These are phyloP conservation scores for Pestalotiopsis sp. DNA, from an alignment of 2,329 filamentous ascomycete species.

Conservation along the genomic window DNA sequence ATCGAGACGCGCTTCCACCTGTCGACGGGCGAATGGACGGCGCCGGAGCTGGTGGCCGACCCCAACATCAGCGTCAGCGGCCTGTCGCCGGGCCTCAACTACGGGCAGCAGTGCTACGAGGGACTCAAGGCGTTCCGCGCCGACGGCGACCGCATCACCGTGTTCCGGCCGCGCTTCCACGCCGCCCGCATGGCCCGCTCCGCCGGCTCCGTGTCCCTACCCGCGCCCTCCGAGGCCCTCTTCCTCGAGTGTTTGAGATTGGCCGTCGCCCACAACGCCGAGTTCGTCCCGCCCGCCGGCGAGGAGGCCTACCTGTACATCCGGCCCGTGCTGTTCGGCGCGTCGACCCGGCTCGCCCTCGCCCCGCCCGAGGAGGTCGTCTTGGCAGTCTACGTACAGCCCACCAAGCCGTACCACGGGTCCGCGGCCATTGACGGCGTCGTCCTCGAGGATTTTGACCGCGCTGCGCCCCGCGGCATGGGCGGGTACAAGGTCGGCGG, in stretches of 20 bases:
- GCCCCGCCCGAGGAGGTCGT: slow-evolving; percentile 5
- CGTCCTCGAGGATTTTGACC: slow-evolving; percentile 11
- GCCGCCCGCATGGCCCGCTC: slow-evolving; percentile 10
- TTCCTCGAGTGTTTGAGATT: slow-evolving; percentile 3
- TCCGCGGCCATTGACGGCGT: not conserved
- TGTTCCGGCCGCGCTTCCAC: slow-evolving; percentile 4
- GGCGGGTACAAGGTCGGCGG: slow-evolving; percentile 10
- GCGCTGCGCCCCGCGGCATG: slow-evolving; percentile 8
- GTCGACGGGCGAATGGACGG: slow-evolving; percentile 7
- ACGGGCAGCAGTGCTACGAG: slow-evolving; percentile 12
- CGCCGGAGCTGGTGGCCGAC: not conserved
- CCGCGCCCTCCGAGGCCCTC: not conserved
- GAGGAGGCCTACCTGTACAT: slow-evolving; percentile 6
- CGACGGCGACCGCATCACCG: not conserved
- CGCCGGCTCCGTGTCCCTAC: slow-evolving; percentile 1
- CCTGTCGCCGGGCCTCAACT: slow-evolving; percentile 8
- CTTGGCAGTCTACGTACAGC: slow-evolving; percentile 9
- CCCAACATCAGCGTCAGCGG: slow-evolving; percentile 6
- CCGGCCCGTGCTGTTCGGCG: slow-evolving; percentile 9
- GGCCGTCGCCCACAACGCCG: slow-evolving; percentile 4
- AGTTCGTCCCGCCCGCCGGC: slow-evolving; percentile 1
- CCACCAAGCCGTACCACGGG: not conserved
- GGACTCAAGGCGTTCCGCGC: slow-evolving; percentile 11
- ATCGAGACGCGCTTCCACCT: slow-evolving; percentile 5
- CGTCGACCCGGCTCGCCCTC: not conserved